These are phyloP conservation scores for Arachnomyces sp. DNA, from an alignment of 2,329 filamentous ascomycete genomes.

Conservation along the genomic window DNA sequence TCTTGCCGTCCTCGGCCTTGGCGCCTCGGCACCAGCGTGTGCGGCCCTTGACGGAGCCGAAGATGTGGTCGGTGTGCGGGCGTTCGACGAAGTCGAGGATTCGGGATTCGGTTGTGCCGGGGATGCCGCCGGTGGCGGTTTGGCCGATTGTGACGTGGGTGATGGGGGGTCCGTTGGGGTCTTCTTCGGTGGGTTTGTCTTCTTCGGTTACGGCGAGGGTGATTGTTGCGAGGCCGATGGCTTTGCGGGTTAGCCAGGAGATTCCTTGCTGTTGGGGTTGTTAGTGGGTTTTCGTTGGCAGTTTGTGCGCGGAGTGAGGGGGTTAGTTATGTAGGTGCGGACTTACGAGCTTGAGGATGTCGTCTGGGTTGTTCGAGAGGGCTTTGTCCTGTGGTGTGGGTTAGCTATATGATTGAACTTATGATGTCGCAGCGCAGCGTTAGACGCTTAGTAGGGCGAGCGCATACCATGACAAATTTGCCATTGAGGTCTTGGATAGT, in stretches of 20 bases:
- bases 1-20: conserved; percentile 29
- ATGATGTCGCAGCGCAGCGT: too few relatives aligned
- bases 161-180: conserved; percentile 37
- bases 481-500: conserved; percentile 61
- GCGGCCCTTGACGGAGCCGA: conserved; percentile 60
- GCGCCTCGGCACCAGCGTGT: conserved; percentile 41
- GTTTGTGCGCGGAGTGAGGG: background rate
- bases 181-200: conserved; percentile 27
- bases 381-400: conserved; percentile 55
- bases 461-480: conserved; percentile 58
- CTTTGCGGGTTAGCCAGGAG: conserved; percentile 64
- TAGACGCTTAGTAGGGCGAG: background rate
- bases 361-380: conserved; percentile 60
- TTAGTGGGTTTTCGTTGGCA: conserved; percentile 7
- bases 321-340: conserved; percentile 2
- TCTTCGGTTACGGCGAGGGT: conserved; percentile 56
- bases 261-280: conserved; percentile 51
- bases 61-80: conserved; percentile 69
- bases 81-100: conserved; percentile 51
- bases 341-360: conserved; percentile 54
- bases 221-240: conserved; percentile 60
- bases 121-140: conserved; percentile 60
- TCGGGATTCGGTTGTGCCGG: conserved; percentile 54
- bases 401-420: conserved; percentile 3
- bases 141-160: conserved; percentile 66